These are phyloP conservation scores for Cryphonectria carpinicola DNA, from an alignment of 2,329 filamentous ascomycete species.

Conservation along the genomic window DNA sequence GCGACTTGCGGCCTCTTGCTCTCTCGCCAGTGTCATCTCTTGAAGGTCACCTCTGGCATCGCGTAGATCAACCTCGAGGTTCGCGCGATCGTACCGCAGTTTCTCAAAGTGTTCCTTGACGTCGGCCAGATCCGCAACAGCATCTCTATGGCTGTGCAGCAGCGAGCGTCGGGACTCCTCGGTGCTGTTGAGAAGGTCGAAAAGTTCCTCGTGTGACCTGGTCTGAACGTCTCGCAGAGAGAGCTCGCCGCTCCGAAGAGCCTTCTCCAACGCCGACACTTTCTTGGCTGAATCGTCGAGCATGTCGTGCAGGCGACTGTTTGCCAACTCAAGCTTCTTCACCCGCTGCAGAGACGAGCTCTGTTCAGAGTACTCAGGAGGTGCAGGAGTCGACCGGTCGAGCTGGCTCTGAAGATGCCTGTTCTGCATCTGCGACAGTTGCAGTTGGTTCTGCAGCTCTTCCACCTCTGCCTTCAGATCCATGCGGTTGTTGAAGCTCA, in stretches of 20 bases:
- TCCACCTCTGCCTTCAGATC: conserved; percentile 90
- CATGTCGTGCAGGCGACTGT: conserved; percentile 89
- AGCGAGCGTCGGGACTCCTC: conserved; percentile 85
- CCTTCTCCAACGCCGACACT: conserved; percentile 85
- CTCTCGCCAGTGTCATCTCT: conserved; percentile 76
- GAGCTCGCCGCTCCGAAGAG: conserved; percentile 82
- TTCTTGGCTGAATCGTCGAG: conserved; percentile 94
- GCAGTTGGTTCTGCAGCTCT: conserved; percentile 89
- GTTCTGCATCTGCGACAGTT: conserved; percentile 94
- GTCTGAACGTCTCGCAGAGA: conserved; percentile 90
- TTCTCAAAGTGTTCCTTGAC: conserved; percentile 87
- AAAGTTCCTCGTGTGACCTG: conserved; percentile 90
- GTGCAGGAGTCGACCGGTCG: conserved; percentile 66
- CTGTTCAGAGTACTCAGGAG: conserved; percentile 68
- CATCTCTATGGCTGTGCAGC: conserved; percentile 82
- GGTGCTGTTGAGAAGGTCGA: conserved; percentile 89
- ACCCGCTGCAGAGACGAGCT: conserved; percentile 80
- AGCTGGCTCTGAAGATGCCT: conserved; percentile 88
- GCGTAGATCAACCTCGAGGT: conserved; percentile 83
- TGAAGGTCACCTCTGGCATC: conserved; percentile 83
- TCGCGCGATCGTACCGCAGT: conserved; percentile 78
- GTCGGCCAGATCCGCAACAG: conserved; percentile 81
- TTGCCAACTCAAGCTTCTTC: conserved; percentile 90
- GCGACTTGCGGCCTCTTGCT: conserved; percentile 86
- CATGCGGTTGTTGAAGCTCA: conserved; percentile 85